Conservation (phyloP, 139 green algal genomes). For the Eudorina sp. region DNA sequence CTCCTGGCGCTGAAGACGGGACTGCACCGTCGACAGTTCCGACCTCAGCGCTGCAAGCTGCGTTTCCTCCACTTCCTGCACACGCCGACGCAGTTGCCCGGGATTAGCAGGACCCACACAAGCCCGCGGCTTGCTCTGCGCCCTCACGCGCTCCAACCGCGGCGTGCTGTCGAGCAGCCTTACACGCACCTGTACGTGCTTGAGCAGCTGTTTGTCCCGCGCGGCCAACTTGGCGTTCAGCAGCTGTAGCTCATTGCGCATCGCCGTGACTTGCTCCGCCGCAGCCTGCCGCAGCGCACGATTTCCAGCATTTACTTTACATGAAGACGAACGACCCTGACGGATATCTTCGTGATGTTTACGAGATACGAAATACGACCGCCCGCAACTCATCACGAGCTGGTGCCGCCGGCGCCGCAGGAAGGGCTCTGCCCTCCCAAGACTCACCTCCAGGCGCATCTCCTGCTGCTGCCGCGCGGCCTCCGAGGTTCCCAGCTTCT, state of each 20-base stretch:
- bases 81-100: not conserved
- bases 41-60: slow-evolving; percentile 41
- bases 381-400: too few species aligned
- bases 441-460: slow-evolving; percentile 51
- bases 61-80: slow-evolving; percentile 49
- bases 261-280: slow-evolving; percentile 33
- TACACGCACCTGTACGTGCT: slow-evolving; percentile 49
- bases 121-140: too few species aligned
- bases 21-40: slow-evolving; percentile 20
- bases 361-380: too few species aligned
- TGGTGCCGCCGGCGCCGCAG: too few species aligned
- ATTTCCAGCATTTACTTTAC: too few species aligned
- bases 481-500: slow-evolving; percentile 33
- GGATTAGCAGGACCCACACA: not conserved
- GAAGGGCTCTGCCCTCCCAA: too few species aligned
- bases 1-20: not conserved
- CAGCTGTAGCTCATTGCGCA: slow-evolving; percentile 55
- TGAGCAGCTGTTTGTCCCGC: slow-evolving; percentile 53
- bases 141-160: too few species aligned
- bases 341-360: too few species aligned
- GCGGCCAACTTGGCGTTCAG: slow-evolving; percentile 43
- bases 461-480: slow-evolving; percentile 48
- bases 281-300: slow-evolving; percentile 1
- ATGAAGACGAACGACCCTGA: too few species aligned
- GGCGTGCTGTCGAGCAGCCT: too few species aligned